Evolutionary conservation across 768 basidiomycete genomes (phyloP).

Genomic region (Cystofilobasidium capitatum): DNA sequence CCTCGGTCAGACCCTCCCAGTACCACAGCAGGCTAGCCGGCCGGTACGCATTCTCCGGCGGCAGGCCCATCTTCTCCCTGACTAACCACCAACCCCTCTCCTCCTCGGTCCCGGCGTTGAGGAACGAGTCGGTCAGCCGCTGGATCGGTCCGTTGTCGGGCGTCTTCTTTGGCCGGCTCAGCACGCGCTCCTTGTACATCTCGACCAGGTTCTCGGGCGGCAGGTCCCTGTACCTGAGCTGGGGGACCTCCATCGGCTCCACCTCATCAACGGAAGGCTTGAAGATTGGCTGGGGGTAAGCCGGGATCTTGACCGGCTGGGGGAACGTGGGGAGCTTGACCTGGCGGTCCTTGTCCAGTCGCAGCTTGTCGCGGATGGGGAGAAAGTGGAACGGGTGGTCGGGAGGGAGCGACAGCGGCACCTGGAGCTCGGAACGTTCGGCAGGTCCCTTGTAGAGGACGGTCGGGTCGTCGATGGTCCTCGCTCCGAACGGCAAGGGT

Average conservation of each 20-base stretch:
- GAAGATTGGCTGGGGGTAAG: conserved; percentile 15
- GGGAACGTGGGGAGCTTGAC: conserved; percentile 13
- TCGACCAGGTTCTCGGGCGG: conserved; percentile 12
- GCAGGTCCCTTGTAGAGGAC: conserved; percentile 13
- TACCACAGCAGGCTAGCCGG: conserved; percentile 9
- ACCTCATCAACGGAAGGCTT: not conserved
- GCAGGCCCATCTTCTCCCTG: conserved; percentile 17
- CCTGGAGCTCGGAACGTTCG: conserved; percentile 2
- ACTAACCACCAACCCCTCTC: conserved; percentile 17
- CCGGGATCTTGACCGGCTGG: conserved; percentile 12
- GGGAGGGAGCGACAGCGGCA: conserved; percentile 3
- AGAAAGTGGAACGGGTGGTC: conserved; percentile 16
- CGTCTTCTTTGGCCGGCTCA: not conserved
- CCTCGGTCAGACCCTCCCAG: conserved; percentile 19
- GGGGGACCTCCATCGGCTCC: not conserved
- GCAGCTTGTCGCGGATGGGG: conserved; percentile 9
- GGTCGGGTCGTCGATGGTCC: not conserved
- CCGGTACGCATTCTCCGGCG: conserved; percentile 2
- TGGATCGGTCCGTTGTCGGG: conserved; percentile 8
- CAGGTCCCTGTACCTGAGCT: conserved; percentile 11
- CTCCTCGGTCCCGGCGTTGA: conserved; percentile 12
- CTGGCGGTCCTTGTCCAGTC: conserved; percentile 4
- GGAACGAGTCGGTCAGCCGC: not conserved
- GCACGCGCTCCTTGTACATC: conserved; percentile 3
- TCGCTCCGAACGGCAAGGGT: no score